Conservation (phyloP, 176 grass and related monocot species). For the Thalia dealbata region DNA sequence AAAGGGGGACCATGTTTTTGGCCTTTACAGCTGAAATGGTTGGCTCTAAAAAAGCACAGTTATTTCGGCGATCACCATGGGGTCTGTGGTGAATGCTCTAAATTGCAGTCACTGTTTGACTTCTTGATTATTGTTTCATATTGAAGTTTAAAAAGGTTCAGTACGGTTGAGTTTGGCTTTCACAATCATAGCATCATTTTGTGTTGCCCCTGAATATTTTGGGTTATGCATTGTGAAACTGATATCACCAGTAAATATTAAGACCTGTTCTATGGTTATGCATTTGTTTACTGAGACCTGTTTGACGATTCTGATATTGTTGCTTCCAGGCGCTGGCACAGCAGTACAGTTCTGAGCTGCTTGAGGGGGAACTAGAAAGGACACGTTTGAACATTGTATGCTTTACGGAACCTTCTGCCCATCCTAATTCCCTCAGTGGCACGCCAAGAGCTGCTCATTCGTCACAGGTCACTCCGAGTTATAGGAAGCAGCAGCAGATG, state of each 20-base stretch:
- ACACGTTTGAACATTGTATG: slow-evolving; percentile 87
- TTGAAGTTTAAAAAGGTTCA: not conserved
- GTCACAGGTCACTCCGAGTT: slow-evolving; percentile 48
- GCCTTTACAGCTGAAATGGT: no score
- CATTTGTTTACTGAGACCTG: not conserved
- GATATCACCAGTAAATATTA: not conserved
- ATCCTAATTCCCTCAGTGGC: slow-evolving; percentile 26
- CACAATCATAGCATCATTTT: not conserved
- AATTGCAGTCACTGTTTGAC: not conserved
- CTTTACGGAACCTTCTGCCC: slow-evolving; percentile 67
- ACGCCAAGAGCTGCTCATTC: slow-evolving; percentile 29
- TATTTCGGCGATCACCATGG: not conserved
- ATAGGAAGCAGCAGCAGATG: slow-evolving; percentile 64
- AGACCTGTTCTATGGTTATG: no score
- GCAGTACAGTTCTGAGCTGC: slow-evolving; percentile 62
- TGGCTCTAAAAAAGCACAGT: not conserved
- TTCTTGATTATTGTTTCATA: not conserved
- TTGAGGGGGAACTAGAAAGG: slow-evolving; percentile 80
- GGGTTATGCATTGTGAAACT: not conserved
- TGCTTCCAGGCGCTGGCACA: slow-evolving; percentile 52
- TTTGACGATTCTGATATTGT: slow-evolving; percentile 1
- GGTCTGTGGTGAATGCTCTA: not conserved
- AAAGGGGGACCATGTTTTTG: no score
- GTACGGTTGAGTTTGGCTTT: no score
- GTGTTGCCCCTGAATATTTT: not conserved